Percentiles rank a stretch among this genome's conserved stretches.
Evolutionary conservation across 805 yeast genomes (phyloP).

Genomic region (Zygoascus flipseniorum): DNA sequence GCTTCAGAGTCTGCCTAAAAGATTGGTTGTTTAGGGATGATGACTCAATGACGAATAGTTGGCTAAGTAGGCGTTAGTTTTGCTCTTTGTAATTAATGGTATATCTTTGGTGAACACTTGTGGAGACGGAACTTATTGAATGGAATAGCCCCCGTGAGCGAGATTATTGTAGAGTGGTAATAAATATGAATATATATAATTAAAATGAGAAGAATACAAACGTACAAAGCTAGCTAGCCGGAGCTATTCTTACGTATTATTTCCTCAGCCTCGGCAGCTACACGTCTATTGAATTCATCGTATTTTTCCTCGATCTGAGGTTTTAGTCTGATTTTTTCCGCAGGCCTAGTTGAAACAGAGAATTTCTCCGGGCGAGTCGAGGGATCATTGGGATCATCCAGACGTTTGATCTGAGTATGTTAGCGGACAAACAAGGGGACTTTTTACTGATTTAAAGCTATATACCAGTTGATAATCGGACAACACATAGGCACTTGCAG

Average conservation of each 20-base stretch:
- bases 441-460: background rate
- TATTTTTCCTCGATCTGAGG: conserved; percentile 18
- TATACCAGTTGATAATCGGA: conserved; percentile 25
- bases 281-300: conserved; percentile 1
- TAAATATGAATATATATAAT: too few species aligned
- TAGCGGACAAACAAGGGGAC: background rate
- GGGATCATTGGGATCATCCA: conserved; percentile 23
- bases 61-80: background rate
- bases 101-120: background rate
- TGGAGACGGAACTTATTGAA: background rate
- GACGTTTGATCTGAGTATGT: conserved; percentile 14
- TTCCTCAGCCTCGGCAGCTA: background rate
- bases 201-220: too few species aligned
- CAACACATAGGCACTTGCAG: conserved; percentile 19
- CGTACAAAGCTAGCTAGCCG: too few species aligned
- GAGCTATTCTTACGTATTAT: background rate
- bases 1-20: background rate
- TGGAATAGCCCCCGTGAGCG: too few species aligned
- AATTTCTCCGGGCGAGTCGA: conserved; percentile 10
- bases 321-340: conserved; percentile 23
- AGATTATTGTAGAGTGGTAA: too few species aligned
- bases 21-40: background rate
- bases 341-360: conserved; percentile 21
- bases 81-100: background rate
- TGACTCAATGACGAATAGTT: background rate